Evolutionary conservation across 2,329 filamentous ascomycete genomes (phyloP), one percentile per base, ranked within the genome.

Genomic region (Cercospora sesami): DNA sequence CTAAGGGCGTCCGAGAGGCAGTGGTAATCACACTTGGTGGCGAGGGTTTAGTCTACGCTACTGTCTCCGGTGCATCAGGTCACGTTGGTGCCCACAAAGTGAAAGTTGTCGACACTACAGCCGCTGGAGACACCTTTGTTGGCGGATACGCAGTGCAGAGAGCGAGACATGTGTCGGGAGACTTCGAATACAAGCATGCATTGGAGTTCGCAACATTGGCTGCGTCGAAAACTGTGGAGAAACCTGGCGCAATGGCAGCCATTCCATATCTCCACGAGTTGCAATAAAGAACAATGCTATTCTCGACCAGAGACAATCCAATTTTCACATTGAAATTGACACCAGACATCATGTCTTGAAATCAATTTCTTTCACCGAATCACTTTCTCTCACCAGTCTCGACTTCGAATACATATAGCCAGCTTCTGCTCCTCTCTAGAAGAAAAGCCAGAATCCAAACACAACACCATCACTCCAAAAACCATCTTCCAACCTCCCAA

Each of bases 121-220:
- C 91, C 1, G 95, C 95, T 5, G 94, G 94, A 0, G 94, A 98
- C 79, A 97, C 94, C 0, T 97, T 97, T 81, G 92, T 96, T 5
- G 94, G 95, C 1, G 91, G 88, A 23, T 96, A 97, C 78, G 91
- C 92, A 2, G 87, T 95, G 28, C 87, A 89, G 66, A 86, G 90
- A 31, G 91, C 92, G 45, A 84, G 82, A 68, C 78, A 80, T 68
- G 79, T 79, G 28, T 78, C 81, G 12, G 77, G 82, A 18, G 77
- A 76, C 5, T 83, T 83, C 59, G 80, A 83, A 31, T 80, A 91
- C 55, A 86, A 86, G 67, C 82, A 83, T 1, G 88, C 90, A 0
- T 85, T 91, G 58, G 78, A 80, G 57, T 85, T 84, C 78, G 87
- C 89, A 1, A 90, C 89, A 66, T 80, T 81, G 65, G 89, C 88